Evolutionary conservation across 306 rosid genomes (phyloP).

Genomic region (Begonia loranthoides): DNA sequence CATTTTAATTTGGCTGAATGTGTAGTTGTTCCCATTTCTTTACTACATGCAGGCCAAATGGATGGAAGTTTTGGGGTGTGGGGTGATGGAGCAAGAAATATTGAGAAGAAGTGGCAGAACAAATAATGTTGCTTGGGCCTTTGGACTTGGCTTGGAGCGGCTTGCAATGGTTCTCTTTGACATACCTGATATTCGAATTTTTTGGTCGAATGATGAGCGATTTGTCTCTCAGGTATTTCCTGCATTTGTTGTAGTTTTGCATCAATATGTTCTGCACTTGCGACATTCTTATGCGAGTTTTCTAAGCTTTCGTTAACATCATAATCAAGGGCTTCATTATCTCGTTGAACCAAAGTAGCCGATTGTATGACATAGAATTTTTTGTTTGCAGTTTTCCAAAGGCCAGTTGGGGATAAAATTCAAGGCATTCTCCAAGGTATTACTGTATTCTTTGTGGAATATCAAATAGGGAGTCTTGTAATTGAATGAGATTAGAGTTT

Average conservation of each 20-base stretch:
- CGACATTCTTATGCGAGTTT: constrained; percentile 9
- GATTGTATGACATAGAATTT: constrained; percentile 4
- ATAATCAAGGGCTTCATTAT: too few relatives aligned
- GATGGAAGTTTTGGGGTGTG: constrained; percentile 96
- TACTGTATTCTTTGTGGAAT: neutral
- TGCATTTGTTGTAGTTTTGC: constrained; percentile 8
- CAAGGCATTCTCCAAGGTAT: constrained; percentile 93
- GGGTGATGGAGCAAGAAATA: constrained; percentile 96
- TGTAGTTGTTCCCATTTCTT: too few relatives aligned
- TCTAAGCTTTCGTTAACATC: neutral
- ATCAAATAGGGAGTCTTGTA: too few relatives aligned
- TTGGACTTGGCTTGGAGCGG: constrained; percentile 93
- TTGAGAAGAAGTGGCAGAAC: constrained; percentile 60
- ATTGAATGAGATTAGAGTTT: too few relatives aligned
- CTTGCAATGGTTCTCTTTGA: constrained; percentile 97
- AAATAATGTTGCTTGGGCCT: constrained; percentile 93
- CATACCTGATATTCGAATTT: constrained; percentile 91
- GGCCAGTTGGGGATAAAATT: constrained; percentile 75
- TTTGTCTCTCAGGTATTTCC: constrained; percentile 84
- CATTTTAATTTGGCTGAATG: too few relatives aligned
- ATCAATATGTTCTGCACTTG: constrained; percentile 5
- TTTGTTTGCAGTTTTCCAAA: constrained; percentile 56
- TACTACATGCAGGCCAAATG: constrained; percentile 50
- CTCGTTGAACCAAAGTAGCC: neutral
- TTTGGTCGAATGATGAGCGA: constrained; percentile 87